Base-by-base conservation (phyloP, 306 rosid species). In the Morella rubra region DNA sequence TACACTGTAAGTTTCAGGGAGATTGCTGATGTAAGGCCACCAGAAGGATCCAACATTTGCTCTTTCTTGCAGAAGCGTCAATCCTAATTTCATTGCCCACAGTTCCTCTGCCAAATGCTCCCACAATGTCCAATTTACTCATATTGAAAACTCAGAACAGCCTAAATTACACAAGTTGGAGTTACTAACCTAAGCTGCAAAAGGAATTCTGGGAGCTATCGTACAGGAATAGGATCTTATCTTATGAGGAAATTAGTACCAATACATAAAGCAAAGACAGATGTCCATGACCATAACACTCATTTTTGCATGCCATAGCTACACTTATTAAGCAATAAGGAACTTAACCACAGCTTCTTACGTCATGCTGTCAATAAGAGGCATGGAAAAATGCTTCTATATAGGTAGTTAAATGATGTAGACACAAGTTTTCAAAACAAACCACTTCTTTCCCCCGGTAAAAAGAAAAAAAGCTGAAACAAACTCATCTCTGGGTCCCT, bases 21-120 rank as follows among this genome's bases (percentile, higher is more conserved):
- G 98, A 82, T 92, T 92, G 87, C 92, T 80, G 80, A 95, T 86
- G 76, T 95, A 95, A 27, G 97, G 93, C 96, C 96, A 92, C 98
- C 98, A 95, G 73, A 89, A 95, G 19, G 98, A 95, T 81, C 93
- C 98, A 82, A 86, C 86, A 82, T 85, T 92, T 0, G 97, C 98
- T 84, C 98, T 83, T 78, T 95, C 97, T 83, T 89, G 94, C 41
- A 95, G 96, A 79, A 95, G 97, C 92, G 88, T 95, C 89, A 95
- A 76, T 85, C 98, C 98, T 89, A 95, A 80, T 75, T 89, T 95
- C 93, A 95, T 90, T 61, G 97, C 89, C 98, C 98, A 95, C 46
- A 95, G 92, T 88, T 95, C 98, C 89, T 86, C 98, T 92, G 97
- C 86, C 93, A 95, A 90, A 90, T 78, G 93, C 95, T 90, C 89